Conservation (phyloP, 225 moss, liverwort and hornwort species). For the Physcomitrellopsis africana region DNA sequence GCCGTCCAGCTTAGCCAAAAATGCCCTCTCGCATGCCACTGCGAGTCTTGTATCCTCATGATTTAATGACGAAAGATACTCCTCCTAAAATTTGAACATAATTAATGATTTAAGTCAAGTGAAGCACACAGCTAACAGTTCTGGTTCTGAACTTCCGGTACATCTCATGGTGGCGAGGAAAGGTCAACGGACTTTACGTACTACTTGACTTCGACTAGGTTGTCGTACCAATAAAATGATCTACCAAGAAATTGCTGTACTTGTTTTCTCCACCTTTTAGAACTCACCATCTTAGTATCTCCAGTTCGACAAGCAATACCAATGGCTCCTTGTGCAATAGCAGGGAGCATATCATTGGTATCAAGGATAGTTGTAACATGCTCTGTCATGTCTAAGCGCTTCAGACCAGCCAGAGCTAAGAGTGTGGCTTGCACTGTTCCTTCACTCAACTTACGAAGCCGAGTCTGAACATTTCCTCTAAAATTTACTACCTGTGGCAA, state of each 20-base stretch:
- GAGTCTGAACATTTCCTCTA: conserved; percentile 94
- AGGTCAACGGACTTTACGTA: too few species aligned
- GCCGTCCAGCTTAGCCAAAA: conserved; percentile 83
- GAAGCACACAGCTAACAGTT: not conserved
- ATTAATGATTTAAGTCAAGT: conserved; percentile 5
- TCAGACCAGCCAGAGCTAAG: conserved; percentile 85
- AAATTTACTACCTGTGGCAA: conserved; percentile 77
- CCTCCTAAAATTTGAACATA: conserved; percentile 46
- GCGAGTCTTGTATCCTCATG: conserved; percentile 91
- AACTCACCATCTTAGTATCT: conserved; percentile 72
- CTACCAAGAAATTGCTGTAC: not conserved
- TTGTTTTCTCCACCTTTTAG: not conserved
- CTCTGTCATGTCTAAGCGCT: conserved; percentile 90
- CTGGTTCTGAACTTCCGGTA: not conserved
- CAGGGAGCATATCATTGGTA: conserved; percentile 94
- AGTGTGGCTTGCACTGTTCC: conserved; percentile 88
- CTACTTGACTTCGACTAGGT: not conserved
- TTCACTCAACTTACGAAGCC: conserved; percentile 83
- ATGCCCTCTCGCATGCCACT: conserved; percentile 84
- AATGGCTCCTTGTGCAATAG: conserved; percentile 95
- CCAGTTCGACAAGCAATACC: conserved; percentile 90
- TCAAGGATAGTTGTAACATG: conserved; percentile 80
- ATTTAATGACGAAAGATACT: conserved; percentile 81
- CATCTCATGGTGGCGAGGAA: not conserved
- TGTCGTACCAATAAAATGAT: not conserved